These are phyloP conservation scores for Termitomyces sp. DNA, from an alignment of 768 basidiomycete species.

Conservation along the genomic window DNA sequence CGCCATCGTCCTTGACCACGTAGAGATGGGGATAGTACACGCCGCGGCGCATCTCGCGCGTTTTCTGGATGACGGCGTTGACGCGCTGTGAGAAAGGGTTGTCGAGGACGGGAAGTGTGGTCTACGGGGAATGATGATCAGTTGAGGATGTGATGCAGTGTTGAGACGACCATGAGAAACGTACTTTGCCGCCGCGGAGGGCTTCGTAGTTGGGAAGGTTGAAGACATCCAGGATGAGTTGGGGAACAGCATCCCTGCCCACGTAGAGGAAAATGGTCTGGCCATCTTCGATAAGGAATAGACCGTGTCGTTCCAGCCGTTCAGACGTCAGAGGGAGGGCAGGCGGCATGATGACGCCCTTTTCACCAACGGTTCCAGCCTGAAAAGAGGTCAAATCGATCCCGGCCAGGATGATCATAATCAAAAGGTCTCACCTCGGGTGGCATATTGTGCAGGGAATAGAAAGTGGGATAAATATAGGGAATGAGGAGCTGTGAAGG, in stretches of 20 bases:
- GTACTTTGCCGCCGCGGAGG: slow-evolving; percentile 90
- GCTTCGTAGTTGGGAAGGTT: slow-evolving; percentile 84
- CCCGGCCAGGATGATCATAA: neutral
- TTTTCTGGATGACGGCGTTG: slow-evolving; percentile 92
- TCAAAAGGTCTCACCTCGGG: slow-evolving; percentile 59
- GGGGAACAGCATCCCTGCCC: slow-evolving; percentile 97
- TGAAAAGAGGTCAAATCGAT: slow-evolving; percentile 25
- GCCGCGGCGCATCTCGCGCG: slow-evolving; percentile 89
- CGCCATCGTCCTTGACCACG: slow-evolving; percentile 97
- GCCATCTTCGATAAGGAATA: slow-evolving; percentile 96
- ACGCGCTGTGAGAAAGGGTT: slow-evolving; percentile 96
- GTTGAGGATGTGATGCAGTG: neutral
- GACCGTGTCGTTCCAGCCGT: slow-evolving; percentile 88
- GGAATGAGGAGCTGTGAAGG: slow-evolving; percentile 91
- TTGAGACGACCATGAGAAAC: slow-evolving; percentile 14
- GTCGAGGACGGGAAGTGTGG: slow-evolving; percentile 84
- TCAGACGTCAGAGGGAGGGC: slow-evolving; percentile 93
- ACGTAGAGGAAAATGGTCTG: slow-evolving; percentile 99
- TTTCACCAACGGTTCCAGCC: slow-evolving; percentile 89
- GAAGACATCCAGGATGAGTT: slow-evolving; percentile 92
- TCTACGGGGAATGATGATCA: slow-evolving; percentile 37
- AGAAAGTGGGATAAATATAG: slow-evolving; percentile 94
- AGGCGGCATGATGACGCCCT: slow-evolving; percentile 84
- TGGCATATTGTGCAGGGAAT: slow-evolving; percentile 94
- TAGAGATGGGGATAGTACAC: slow-evolving; percentile 94